phyloP scores from a whole-genome alignment of 441 rosid genomes.

The Iberis amara region DNA sequence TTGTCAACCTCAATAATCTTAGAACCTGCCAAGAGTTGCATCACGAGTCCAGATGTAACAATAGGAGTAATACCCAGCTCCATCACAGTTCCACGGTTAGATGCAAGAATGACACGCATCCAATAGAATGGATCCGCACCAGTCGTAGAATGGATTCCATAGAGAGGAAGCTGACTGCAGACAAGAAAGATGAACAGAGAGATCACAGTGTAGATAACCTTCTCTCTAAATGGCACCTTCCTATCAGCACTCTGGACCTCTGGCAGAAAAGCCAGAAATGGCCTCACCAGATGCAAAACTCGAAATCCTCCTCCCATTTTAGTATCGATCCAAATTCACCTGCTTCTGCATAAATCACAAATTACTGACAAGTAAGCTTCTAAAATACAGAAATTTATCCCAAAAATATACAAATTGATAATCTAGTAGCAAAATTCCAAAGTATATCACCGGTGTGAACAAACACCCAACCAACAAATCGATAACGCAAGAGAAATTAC shows the following conservation, averaged over 20 bases:
- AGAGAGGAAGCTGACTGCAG: too few relatives aligned
- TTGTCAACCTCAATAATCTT: conserved; percentile 31
- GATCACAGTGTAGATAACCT: conserved; percentile 81
- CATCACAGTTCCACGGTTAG: conserved; percentile 87
- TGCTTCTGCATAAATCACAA: too few relatives aligned
- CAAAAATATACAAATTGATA: too few relatives aligned
- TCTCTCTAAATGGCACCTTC: conserved; percentile 77
- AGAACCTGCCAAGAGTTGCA: conserved; percentile 80
- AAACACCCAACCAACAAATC: too few relatives aligned
- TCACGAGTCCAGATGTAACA: conserved; percentile 80
- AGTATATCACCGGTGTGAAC: too few relatives aligned
- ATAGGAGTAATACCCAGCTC: conserved; percentile 92
- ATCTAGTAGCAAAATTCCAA: too few relatives aligned
- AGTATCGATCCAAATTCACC: too few relatives aligned
- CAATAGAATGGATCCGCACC: conserved; percentile 91
- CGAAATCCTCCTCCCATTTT: conserved; percentile 78
- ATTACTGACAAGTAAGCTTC: too few relatives aligned
- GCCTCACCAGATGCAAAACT: conserved; percentile 77
- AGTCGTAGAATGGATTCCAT: conserved; percentile 53
- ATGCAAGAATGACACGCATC: conserved; percentile 91
- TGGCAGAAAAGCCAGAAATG: conserved; percentile 60
- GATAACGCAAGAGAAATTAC: too few relatives aligned
- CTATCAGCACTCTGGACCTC: conserved; percentile 66
- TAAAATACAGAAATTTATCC: too few relatives aligned
- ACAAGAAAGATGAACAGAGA: conserved; percentile 63